A percentile compares a stretch with the other conserved stretches of the same genome.
phyloP scores from a whole-genome alignment of 345 rosid species.

The Lepidium sativum region DNA sequence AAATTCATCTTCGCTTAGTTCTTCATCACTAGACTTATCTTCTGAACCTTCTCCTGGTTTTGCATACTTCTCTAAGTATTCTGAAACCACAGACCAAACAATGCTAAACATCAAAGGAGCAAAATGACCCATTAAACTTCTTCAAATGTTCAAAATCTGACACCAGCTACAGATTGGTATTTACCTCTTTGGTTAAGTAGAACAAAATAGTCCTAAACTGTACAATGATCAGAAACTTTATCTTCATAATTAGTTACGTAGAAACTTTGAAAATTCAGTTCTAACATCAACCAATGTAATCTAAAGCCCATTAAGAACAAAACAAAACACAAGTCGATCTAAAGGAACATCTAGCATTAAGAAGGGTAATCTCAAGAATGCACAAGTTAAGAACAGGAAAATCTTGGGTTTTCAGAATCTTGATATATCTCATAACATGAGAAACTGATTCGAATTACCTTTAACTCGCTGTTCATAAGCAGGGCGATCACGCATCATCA shows the following conservation, averaged over 20 bases:
- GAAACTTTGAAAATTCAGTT: neutral
- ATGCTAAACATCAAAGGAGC: neutral
- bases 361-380: neutral
- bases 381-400: neutral
- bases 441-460: conserved; percentile 27
- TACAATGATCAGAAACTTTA: neutral
- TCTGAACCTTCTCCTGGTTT: conserved; percentile 64
- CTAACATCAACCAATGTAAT: neutral
- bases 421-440: neutral
- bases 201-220: neutral
- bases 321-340: neutral
- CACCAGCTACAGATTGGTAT: neutral
- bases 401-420: too few relatives aligned
- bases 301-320: neutral
- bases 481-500: conserved; percentile 48
- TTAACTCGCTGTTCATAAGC: conserved; percentile 56
- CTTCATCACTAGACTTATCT: conserved; percentile 80
- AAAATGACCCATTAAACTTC: neutral
- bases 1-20: conserved; percentile 74
- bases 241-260: neutral
- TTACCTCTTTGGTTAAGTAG: neutral
- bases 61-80: conserved; percentile 81
- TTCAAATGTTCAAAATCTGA: neutral
- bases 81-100: conserved; percentile 26
- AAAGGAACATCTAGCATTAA: neutral